Evolutionary conservation across 2,329 filamentous ascomycete species (phyloP).

Genomic region (Setomelanomma holmii): DNA sequence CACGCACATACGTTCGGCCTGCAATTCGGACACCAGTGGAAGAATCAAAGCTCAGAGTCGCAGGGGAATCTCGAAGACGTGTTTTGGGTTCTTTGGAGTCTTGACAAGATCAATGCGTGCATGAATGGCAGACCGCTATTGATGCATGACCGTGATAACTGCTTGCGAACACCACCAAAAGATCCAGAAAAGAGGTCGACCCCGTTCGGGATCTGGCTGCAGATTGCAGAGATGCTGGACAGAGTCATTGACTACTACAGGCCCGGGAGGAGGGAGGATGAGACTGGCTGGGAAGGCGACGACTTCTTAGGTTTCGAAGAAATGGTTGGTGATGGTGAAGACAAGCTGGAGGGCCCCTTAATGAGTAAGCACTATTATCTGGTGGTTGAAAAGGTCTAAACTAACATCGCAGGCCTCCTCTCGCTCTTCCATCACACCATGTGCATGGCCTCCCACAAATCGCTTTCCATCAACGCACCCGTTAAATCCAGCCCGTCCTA

Average conservation of each 20-base stretch:
- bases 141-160: slow-evolving; percentile 58
- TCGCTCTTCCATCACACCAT: slow-evolving; percentile 65
- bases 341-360: slow-evolving; percentile 47
- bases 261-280: slow-evolving; percentile 49
- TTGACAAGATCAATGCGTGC: slow-evolving; percentile 57
- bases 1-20: slow-evolving; percentile 58
- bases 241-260: slow-evolving; percentile 58
- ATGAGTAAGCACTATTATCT: slow-evolving; percentile 36
- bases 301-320: slow-evolving; percentile 56
- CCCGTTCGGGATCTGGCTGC: slow-evolving; percentile 57
- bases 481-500: slow-evolving; percentile 59
- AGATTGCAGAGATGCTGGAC: slow-evolving; percentile 54
- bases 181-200: slow-evolving; percentile 54
- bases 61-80: slow-evolving; percentile 53
- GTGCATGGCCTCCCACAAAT: slow-evolving; percentile 64
- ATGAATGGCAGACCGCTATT: slow-evolving; percentile 57
- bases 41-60: slow-evolving; percentile 47
- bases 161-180: slow-evolving; percentile 50
- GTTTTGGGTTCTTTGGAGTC: slow-evolving; percentile 59
- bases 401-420: slow-evolving; percentile 52
- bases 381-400: slow-evolving; percentile 6
- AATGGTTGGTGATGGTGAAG: slow-evolving; percentile 49
- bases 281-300: slow-evolving; percentile 56
- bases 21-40: slow-evolving; percentile 52
- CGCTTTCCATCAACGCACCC: slow-evolving; percentile 51